Conservation (phyloP, 371 early-diverging fungal species). For the Syncephalastrum racemosum region DNA sequence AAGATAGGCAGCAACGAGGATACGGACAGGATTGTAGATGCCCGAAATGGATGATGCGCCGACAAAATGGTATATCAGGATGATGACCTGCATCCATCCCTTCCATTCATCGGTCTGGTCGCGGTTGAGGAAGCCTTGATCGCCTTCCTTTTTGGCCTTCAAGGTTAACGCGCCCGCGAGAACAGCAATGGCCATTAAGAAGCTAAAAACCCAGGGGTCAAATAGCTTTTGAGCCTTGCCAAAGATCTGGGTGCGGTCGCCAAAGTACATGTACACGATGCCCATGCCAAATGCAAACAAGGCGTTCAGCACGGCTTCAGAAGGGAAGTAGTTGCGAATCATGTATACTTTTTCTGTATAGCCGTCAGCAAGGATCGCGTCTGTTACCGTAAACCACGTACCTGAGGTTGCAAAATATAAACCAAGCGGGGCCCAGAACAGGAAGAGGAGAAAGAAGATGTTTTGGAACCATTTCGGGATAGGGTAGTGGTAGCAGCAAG, state of each 20-base stretch:
- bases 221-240: slow-evolving; percentile 67
- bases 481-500: slow-evolving; percentile 69
- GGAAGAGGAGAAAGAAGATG: slow-evolving; percentile 40
- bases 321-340: slow-evolving; percentile 17
- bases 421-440: slow-evolving; percentile 52
- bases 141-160: slow-evolving; percentile 32
- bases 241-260: slow-evolving; percentile 73
- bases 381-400: slow-evolving; percentile 4
- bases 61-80: slow-evolving; percentile 71
- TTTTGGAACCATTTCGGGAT: slow-evolving; percentile 49
- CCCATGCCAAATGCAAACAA: slow-evolving; percentile 50
- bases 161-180: slow-evolving; percentile 50
- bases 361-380: not conserved
- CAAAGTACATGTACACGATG: slow-evolving; percentile 60
- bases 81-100: slow-evolving; percentile 84
- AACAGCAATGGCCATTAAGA: slow-evolving; percentile 36
- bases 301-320: slow-evolving; percentile 39
- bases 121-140: slow-evolving; percentile 65
- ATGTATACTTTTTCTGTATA: not conserved
- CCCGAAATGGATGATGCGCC: slow-evolving; percentile 62
- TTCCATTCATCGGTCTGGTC: slow-evolving; percentile 86
- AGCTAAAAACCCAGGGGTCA: slow-evolving; percentile 38
- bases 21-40: slow-evolving; percentile 72
- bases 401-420: slow-evolving; percentile 31
- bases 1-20: slow-evolving; percentile 74